These are phyloP conservation scores for Dictyostelium citrinum DNA, from an alignment of 78 protist species.

Conservation along the genomic window DNA sequence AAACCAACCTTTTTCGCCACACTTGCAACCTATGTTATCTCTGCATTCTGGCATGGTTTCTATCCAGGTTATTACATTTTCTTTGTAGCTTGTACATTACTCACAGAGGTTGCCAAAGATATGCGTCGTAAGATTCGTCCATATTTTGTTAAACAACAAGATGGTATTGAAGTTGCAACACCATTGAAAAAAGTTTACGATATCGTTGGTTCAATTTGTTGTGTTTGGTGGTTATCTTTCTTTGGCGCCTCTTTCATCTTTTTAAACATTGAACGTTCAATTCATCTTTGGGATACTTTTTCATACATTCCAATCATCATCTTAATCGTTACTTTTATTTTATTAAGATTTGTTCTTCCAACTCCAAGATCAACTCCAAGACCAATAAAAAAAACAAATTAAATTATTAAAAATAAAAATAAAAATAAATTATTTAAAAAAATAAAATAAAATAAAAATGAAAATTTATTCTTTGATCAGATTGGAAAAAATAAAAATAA, in stretches of 20 bases:
- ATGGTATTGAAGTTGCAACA: slow-evolving; percentile 26
- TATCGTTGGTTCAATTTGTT: slow-evolving; percentile 12
- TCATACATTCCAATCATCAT: slow-evolving; percentile 24
- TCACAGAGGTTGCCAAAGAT: slow-evolving; percentile 79
- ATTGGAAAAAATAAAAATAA: too few species aligned
- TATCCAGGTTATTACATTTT: slow-evolving; percentile 85
- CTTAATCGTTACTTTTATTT: slow-evolving; percentile 5
- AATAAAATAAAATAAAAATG: too few species aligned
- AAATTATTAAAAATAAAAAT: neutral
- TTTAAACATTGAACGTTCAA: slow-evolving; percentile 15
- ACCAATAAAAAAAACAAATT: neutral
- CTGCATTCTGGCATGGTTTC: slow-evolving; percentile 91
- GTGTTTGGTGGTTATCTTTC: slow-evolving; percentile 61
- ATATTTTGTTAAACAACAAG: slow-evolving; percentile 27
- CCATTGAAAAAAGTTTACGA: slow-evolving; percentile 55
- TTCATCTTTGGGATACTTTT: slow-evolving; percentile 16
- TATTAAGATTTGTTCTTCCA: slow-evolving; percentile 52
- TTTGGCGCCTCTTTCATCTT: slow-evolving; percentile 55
- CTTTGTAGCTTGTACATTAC: slow-evolving; percentile 44
- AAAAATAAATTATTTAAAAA: neutral
- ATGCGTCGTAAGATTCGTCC: slow-evolving; percentile 78
- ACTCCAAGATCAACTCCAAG: slow-evolving; percentile 43
- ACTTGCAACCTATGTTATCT: slow-evolving; percentile 55
- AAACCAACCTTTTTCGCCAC: slow-evolving; percentile 65
- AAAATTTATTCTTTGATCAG: too few species aligned